Evolutionary conservation across 2,329 filamentous ascomycete genomes (phyloP).

Genomic region (Chrysoporthe austroafricana): DNA sequence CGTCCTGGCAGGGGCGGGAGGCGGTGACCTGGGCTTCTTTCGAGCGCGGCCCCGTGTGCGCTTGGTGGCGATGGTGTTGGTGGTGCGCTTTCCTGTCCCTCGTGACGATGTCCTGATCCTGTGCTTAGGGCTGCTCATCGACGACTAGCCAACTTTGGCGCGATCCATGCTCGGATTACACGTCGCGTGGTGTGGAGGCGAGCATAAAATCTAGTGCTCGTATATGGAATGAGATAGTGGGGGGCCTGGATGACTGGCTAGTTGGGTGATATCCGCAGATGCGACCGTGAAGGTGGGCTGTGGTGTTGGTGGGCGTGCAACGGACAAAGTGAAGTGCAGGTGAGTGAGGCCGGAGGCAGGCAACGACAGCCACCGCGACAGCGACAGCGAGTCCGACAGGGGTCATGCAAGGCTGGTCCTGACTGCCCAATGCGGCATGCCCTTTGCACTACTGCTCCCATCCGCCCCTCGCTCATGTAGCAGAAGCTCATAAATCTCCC

Average conservation of each 20-base stretch:
- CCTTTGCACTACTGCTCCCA: conserved; percentile 16
- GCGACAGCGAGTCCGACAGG: conserved; percentile 4
- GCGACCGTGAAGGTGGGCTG: background rate
- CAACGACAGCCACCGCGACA: background rate
- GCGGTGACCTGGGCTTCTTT: conserved; percentile 8
- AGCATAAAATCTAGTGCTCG: background rate
- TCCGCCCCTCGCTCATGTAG: background rate
- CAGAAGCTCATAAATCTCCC: background rate
- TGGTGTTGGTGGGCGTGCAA: background rate
- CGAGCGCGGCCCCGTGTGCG: conserved; percentile 4
- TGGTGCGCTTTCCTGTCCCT: background rate
- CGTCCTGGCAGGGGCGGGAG: background rate
- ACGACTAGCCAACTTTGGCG: conserved; percentile 23
- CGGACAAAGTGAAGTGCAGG: conserved; percentile 9
- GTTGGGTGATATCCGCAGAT: background rate
- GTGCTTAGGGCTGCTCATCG: conserved; percentile 22
- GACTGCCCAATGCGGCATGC: conserved; percentile 17
- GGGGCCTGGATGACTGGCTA: background rate
- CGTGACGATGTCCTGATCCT: conserved; percentile 5
- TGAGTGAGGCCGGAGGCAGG: conserved; percentile 17
- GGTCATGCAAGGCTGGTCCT: conserved; percentile 20
- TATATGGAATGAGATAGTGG: background rate
- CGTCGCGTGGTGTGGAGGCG: conserved; percentile 2
- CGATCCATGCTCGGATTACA: conserved; percentile 16
- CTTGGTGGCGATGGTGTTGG: background rate